Base-by-base conservation (phyloP, 192 early-diverging fungal genomes). In the Ambispora gerdemannii region DNA sequence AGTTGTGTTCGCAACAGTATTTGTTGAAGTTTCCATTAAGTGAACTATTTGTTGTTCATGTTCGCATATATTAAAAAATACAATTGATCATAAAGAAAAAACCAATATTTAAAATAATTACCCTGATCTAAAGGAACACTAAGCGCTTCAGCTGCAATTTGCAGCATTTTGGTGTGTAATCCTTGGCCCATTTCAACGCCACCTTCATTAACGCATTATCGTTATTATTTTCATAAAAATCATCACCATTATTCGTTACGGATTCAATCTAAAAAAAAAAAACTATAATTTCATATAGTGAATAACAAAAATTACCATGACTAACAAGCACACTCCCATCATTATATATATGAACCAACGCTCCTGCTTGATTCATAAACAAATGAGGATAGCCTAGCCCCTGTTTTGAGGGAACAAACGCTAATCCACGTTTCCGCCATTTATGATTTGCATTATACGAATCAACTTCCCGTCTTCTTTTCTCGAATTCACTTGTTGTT, bases 101-200 rank as follows among this genome's bases (percentile, higher is more conserved):
- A n/a, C n/a, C n/a, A n/a, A n/a, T n/a, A n/a, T n/a, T n/a, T n/a
- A n/a, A n/a, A n/a, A n/a, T n/a, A n/a, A n/a, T 25, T 30, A 69
- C 67, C 67, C 24, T 55, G 90, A 85, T 73, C 81, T 85, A 43
- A 91, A 78, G 92, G 89, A 55, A 95, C 74, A 20, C 81, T 76
- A 38, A 95, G 83, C 2, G 86, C 88, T 70, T 93, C 87, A 19
- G 92, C 90, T 19, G 90, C 89, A 47, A 95, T 79, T 80, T 90
- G 88, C 24, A 90, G 79, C 89, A 93, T 90, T 79, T 95, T 95
- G 17, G 92, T 95, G 71, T 94, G 89, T 68, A 95, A 74, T 8
- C 93, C 93, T 75, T 95, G 93, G 43, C 93, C 93, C 91, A 95
- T 93, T 71, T 95, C 92, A 19, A 90, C 89, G 38, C 91, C 91